These are phyloP conservation scores for Penicillium dipodomyicola DNA, from an alignment of 495 filamentous ascomycete genomes.

Conservation along the genomic window DNA sequence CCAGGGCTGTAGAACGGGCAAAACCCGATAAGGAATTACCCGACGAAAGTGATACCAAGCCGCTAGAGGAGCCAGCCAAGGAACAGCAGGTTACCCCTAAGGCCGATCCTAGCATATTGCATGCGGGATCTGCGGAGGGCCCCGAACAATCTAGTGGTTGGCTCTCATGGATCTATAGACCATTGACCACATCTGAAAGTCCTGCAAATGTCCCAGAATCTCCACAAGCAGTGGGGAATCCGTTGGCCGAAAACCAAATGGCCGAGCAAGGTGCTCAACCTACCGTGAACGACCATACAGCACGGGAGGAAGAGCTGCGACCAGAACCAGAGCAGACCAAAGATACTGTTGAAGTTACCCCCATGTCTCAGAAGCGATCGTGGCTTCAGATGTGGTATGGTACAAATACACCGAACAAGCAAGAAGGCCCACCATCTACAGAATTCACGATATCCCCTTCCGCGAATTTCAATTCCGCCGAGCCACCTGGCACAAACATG, in stretches of 20 bases:
- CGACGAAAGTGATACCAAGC: constrained; percentile 14
- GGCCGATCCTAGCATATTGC: constrained; percentile 11
- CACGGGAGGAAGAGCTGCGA: constrained; percentile 18
- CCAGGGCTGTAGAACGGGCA: constrained; percentile 18
- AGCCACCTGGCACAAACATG: constrained; percentile 22
- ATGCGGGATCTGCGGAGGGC: constrained; percentile 15
- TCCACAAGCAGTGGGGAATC: constrained; percentile 22
- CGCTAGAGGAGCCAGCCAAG: constrained; percentile 21
- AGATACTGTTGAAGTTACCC: constrained; percentile 20
- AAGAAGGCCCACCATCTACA: constrained; percentile 25
- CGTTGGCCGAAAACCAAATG: constrained; percentile 19
- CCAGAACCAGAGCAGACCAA: constrained; percentile 14
- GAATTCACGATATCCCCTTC: constrained; percentile 24
- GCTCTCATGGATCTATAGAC: constrained; percentile 57
- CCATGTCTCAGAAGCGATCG: constrained; percentile 37
- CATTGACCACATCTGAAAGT: constrained; percentile 16
- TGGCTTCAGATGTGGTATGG: constrained; percentile 53
- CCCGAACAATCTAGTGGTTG: constrained; percentile 49
- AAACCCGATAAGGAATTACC: constrained; percentile 26
- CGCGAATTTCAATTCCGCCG: constrained; percentile 12
- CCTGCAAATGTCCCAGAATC: constrained; percentile 3
- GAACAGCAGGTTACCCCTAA: constrained; percentile 17
- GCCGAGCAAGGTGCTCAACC: constrained; percentile 19
- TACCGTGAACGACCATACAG: constrained; percentile 17
- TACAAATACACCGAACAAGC: constrained; percentile 28